These are phyloP conservation scores for Pythium aquatile DNA, from an alignment of 352 stramenopile species.

Conservation along the genomic window DNA sequence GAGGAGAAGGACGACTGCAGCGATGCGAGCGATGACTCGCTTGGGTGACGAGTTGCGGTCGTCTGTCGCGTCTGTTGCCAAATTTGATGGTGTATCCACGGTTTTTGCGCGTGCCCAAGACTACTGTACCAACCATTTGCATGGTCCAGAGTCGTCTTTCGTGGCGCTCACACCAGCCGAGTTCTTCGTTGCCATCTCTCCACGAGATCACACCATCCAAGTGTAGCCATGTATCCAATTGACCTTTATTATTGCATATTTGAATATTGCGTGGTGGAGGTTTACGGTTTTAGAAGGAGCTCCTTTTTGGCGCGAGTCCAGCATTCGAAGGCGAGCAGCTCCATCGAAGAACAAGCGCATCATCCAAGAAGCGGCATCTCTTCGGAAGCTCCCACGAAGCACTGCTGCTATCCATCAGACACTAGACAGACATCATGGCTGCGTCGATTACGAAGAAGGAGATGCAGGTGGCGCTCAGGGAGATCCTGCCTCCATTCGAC, in stretches of 20 bases:
- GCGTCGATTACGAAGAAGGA: slow-evolving; percentile 28
- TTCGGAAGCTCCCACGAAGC: neutral
- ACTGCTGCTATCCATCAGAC: slow-evolving; percentile 7
- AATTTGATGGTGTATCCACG: no score
- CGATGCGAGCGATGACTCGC: slow-evolving; percentile 7
- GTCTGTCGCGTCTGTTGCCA: no score
- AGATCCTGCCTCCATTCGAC: slow-evolving; percentile 63
- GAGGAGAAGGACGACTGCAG: slow-evolving; percentile 24
- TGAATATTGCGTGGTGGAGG: neutral
- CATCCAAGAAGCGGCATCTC: neutral
- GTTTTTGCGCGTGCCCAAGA: no score
- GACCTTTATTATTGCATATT: neutral
- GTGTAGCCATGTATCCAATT: slow-evolving; percentile 3
- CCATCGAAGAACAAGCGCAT: neutral
- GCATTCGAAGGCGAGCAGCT: slow-evolving; percentile 7
- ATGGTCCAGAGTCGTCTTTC: no score
- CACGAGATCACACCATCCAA: neutral
- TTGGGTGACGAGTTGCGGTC: neutral
- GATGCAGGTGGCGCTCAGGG: slow-evolving; percentile 36
- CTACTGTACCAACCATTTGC: no score
- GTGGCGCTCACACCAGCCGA: no score
- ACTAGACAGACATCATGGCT: neutral
- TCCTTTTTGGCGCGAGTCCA: slow-evolving; percentile 15
- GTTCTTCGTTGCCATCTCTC: no score
- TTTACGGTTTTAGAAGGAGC: slow-evolving; percentile 10